Base-by-base conservation (phyloP, 192 early-diverging fungal genomes). In the Chytriomyces confervae region DNA sequence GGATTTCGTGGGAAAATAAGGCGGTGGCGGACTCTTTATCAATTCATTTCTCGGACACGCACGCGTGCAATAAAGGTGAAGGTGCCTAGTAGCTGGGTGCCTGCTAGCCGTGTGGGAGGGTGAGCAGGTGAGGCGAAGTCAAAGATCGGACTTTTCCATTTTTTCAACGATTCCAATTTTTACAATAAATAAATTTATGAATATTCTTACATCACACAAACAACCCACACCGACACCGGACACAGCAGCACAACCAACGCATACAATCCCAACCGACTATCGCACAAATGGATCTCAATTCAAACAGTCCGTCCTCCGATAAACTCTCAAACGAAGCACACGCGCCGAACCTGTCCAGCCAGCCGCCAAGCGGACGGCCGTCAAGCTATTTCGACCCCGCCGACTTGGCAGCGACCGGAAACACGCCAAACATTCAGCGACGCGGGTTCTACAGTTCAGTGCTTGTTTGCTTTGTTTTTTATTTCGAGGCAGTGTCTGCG, bases 361-460 rank as follows among this genome's bases (percentile, higher is more conserved):
- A 57, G 53, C 16, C 53, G 53, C 53, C 13, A 57, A 57, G 13
- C 13, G 16, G 16, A 20, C 16, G 13, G 53, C 53, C 20, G 16
- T 20, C 53, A n/a, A 13, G 53, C 20, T 44, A 61, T 61, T 74
- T 74, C 44, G 72, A 74, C 61, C 72, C 72, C 5, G 29, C 24
- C 23, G 72, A 74, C 61, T 46, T 74, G 7, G 27, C 10, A 9
- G 13, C 72, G 7, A 13, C 62, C 5, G n/a, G 8, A 8, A 23
- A 23, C 53, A n/a, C 53, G 0, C 10, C 72, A 3, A 36, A 7
- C 11, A 11, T 11, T 20, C 49, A 50, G 51, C 53, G 72, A 8
- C 72, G 72, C 53, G 72, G 72, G 11, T 74, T 74, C 61, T 74
- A 74, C 72, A 74, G 66, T 68, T 16, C 27, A 11, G 10, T 24